Conservation (phyloP, 75 land plant genomes). For the Gnetum montanum region DNA sequence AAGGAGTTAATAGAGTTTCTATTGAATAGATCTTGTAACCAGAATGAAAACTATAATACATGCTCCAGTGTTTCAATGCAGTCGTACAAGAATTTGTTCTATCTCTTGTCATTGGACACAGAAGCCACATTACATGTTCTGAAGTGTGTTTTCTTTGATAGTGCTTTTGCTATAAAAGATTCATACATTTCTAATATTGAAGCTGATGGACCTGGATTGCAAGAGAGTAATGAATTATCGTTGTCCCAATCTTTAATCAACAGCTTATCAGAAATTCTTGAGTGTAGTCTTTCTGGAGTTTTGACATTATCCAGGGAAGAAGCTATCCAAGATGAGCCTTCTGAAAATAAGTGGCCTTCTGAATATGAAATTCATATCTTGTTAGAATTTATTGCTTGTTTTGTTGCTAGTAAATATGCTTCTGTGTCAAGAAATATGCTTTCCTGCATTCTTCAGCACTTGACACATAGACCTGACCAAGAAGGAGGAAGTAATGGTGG, state of each 20-base stretch:
- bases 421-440: constrained; percentile 42
- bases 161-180: constrained; percentile 11
- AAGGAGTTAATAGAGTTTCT: constrained; percentile 68
- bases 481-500: background rate
- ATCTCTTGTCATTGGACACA: constrained; percentile 71
- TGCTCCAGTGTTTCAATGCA: constrained; percentile 18
- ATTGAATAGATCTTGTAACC: constrained; percentile 38
- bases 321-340: background rate
- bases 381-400: constrained; percentile 67
- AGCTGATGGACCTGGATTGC: constrained; percentile 8
- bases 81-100: constrained; percentile 49
- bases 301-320: constrained; percentile 12
- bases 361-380: constrained; percentile 40
- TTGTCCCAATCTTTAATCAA: constrained; percentile 47
- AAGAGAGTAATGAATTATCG: constrained; percentile 8
- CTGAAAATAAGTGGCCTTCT: constrained; percentile 57
- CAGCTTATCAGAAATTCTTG: constrained; percentile 54
- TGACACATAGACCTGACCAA: constrained; percentile 29
- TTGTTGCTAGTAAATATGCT: constrained; percentile 53
- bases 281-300: constrained; percentile 10
- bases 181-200: constrained; percentile 8
- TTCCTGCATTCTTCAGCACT: constrained; percentile 56
- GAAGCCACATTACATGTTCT: constrained; percentile 88
- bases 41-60: constrained; percentile 12
- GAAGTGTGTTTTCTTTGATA: constrained; percentile 51